A percentile compares a stretch with the other conserved stretches of the same genome.
phyloP scores from a whole-genome alignment of 164 flowering plant species.

The Umbilicus rupestris region DNA sequence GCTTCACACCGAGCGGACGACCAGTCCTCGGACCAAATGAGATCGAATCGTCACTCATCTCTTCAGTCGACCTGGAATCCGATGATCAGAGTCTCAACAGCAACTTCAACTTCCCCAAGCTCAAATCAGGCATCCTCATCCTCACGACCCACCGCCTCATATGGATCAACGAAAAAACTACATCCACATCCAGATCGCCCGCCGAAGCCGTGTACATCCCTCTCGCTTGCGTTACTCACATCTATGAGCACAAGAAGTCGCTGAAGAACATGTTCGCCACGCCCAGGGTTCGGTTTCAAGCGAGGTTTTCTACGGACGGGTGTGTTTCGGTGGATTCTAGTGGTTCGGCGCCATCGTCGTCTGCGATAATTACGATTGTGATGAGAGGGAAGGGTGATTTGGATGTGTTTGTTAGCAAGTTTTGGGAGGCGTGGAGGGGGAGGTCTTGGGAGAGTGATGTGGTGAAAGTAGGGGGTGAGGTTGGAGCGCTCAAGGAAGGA shows the following conservation, averaged over 20 bases:
- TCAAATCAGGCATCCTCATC: constrained; percentile 55
- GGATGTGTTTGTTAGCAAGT: constrained; percentile 47
- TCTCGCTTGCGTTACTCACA: constrained; percentile 47
- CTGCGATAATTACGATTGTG: constrained; percentile 45
- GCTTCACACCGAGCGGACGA: constrained; percentile 61
- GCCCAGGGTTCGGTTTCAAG: constrained; percentile 66
- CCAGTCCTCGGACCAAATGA: constrained; percentile 58
- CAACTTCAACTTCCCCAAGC: constrained; percentile 29
- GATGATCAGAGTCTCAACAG: constrained; percentile 23
- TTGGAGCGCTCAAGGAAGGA: constrained; percentile 21
- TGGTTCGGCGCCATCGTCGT: constrained; percentile 21
- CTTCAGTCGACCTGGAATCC: constrained; percentile 56
- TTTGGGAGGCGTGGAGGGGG: constrained; percentile 71
- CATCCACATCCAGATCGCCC: constrained; percentile 10
- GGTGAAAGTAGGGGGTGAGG: constrained; percentile 9
- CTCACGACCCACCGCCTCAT: constrained; percentile 80
- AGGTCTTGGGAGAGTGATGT: constrained; percentile 57
- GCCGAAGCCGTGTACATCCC: constrained; percentile 29
- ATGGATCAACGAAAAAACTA: constrained; percentile 38
- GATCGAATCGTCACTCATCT: constrained; percentile 55
- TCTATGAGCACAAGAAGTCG: constrained; percentile 56
- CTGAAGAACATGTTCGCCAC: constrained; percentile 68
- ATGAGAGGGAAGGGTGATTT: constrained; percentile 61
- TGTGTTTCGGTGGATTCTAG: constrained; percentile 3
- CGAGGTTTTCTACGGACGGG: constrained; percentile 21